Evolutionary conservation across 192 early-diverging fungal genomes (phyloP), one percentile per base, ranked within the genome.

Genomic region (Coemansia pectinata): DNA sequence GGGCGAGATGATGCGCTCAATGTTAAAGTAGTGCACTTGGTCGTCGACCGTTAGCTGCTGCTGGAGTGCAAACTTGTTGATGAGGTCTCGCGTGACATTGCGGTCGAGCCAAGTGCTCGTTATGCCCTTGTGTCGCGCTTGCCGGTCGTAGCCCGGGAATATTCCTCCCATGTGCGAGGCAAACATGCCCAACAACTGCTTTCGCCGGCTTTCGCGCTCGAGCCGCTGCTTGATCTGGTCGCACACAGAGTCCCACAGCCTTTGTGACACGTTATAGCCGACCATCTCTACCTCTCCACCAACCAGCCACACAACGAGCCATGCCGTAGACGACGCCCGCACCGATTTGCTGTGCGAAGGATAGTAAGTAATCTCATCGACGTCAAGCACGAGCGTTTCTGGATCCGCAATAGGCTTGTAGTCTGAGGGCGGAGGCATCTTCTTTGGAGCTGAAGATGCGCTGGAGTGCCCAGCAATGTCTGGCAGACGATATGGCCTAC

Each of bases 221-320:
- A 78, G 70, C 8, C 81, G 72, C 63, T 84, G 76, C 45, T 67
- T 69, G 65, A 84, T 84, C 67, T 84, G 81, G 45, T 84, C 81
- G 55, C 72, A 70, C 11, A 84, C 44, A 45, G 53, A 52, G 31
- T 76, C 57, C 81, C 81, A 84, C n/a, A 84, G 70, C 14, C 47
- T 55, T 52, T 76, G 60, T n/a, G 81, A 78, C 31, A 78, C 73
- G 42, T 84, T 84, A 67, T 84, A 84, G 38, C 81, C 81, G 2
- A 84, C 81, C 81, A 84, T 84, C 69, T 84, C 81, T 19, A 84
- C 67, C 73, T 84, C 81, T 29, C 81, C 81, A n/a, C 81, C 81
- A 38, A 84, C 71, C 12, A 84, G 65, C 81, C 81, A 84, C 12
- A 84, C 65, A 17, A 75, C 67, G 17, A 84, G 44, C 81, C 81